Evolutionary conservation across 2,329 filamentous ascomycete species (phyloP).

Genomic region (Sporothrix inflata): DNA sequence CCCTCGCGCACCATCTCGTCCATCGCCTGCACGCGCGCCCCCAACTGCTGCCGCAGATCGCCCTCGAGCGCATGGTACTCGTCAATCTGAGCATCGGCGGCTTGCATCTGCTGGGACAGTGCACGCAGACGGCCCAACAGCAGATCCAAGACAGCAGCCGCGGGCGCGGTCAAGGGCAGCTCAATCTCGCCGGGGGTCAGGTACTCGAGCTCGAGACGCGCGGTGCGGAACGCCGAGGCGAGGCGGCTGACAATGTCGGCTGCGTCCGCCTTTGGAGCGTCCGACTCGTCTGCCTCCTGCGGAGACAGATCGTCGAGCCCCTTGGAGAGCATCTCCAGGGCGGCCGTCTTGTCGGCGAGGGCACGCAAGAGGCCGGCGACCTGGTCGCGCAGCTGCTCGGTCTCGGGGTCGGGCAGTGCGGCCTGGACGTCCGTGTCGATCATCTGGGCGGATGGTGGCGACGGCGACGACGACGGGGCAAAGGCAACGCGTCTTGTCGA

Average conservation of each 20-base stretch:
- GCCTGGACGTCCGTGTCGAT: conserved; percentile 47
- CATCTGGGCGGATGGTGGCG: neutral
- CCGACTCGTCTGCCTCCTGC: conserved; percentile 32
- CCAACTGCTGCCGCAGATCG: conserved; percentile 60
- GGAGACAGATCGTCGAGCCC: conserved; percentile 43
- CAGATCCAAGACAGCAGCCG: conserved; percentile 60
- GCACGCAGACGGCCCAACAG: conserved; percentile 55
- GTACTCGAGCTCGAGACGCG: conserved; percentile 65
- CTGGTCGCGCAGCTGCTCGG: conserved; percentile 50
- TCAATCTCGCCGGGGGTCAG: conserved; percentile 62
- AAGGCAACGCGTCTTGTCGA: neutral
- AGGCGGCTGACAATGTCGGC: conserved; percentile 55
- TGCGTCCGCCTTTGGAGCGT: conserved; percentile 48
- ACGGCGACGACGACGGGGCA: neutral
- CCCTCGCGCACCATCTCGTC: conserved; percentile 52
- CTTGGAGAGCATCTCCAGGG: conserved; percentile 49
- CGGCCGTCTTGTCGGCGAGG: conserved; percentile 54
- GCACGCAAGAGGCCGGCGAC: conserved; percentile 49
- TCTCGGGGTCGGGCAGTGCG: conserved; percentile 48
- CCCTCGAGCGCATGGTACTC: conserved; percentile 62
- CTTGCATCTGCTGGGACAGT: conserved; percentile 51
- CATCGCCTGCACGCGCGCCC: conserved; percentile 56
- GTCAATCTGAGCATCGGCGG: conserved; percentile 59
- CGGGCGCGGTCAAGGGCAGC: conserved; percentile 56
- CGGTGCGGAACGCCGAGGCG: conserved; percentile 55